Base-by-base conservation (phyloP, 164 flowering plant species). In the Cinnamomum chago region DNA sequence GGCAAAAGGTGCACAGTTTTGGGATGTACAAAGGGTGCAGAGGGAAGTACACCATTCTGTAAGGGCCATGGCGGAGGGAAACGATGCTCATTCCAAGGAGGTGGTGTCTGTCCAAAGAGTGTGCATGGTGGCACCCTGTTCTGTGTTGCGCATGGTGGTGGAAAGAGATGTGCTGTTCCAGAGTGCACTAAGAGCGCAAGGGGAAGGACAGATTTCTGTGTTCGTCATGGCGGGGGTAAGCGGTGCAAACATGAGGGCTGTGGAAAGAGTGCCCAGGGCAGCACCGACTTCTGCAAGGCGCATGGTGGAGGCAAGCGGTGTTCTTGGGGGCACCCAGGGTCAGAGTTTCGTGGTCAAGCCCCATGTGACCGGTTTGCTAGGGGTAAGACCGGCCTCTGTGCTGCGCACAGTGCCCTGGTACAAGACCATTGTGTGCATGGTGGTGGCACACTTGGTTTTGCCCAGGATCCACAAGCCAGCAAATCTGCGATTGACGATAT, bases 51-150 rank as follows among this genome's bases (percentile, higher is more conserved):
- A 2, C 84, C 89, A 1, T 90, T 83, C 52, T 95, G 99, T 73
- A 95, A 95, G 81, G 99, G 93, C 5, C 99, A 95, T 74, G 99
- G 99, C 68, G 99, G 99, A 12, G 99, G 99, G 2, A 95, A 95
- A 74, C 84, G 99, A 67, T 95, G 99, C 67, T 79, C 90, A 3
- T 92, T 81, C 51, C 86, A 89, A 76, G 99, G 94, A 2, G 94
- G 96, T 33, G 90, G 90, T 20, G 86, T 93, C 15, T 91, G 97
- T 79, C 90, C 93, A 0, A 90, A 92, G 74, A 92, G 97, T 73
- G 95, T 90, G 2, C 95, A 92, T 66, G 97, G 97, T 2, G 97
- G 97, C 50, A 92, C 97, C 17, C 85, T 83, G 68, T 92, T 82
- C 65, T 90, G 97, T 77, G 97, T 90, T 62, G 94, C 93, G 6